Conservation (phyloP, 495 filamentous ascomycete genomes). For the Opeltia flavorubescens region DNA sequence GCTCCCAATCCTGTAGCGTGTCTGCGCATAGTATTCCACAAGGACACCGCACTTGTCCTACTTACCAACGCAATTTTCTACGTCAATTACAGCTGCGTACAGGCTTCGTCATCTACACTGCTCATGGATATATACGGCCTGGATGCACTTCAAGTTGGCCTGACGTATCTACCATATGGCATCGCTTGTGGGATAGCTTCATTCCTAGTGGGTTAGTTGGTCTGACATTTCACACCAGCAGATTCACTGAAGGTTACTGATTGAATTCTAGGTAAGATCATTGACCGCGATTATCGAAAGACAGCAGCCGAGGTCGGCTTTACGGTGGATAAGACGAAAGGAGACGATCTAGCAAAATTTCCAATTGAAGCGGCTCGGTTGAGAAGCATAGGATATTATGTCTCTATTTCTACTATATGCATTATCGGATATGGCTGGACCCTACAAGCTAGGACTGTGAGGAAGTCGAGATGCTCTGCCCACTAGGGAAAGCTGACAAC, state of each 20-base stretch:
- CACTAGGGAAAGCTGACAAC: not conserved
- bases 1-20: conserved; percentile 2
- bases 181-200: conserved; percentile 33
- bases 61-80: conserved; percentile 4
- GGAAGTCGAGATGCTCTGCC: not conserved
- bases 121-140: conserved; percentile 23
- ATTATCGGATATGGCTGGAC: conserved; percentile 44
- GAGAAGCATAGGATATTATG: conserved; percentile 32
- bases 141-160: conserved; percentile 27
- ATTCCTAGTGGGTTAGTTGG: conserved; percentile 17
- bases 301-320: conserved; percentile 33
- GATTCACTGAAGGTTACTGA: not conserved
- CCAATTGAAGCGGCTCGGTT: conserved; percentile 37
- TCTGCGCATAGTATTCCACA: conserved; percentile 4
- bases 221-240: conserved; percentile 19
- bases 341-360: conserved; percentile 39
- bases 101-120: conserved; percentile 7
- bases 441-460: conserved; percentile 24
- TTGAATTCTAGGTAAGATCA: conserved; percentile 21
- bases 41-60: conserved; percentile 6
- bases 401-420: conserved; percentile 23
- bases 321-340: conserved; percentile 33
- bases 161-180: conserved; percentile 33
- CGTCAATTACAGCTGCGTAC: conserved; percentile 7
- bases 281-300: conserved; percentile 43